Percentiles rank a stretch among this genome's conserved stretches.
Conservation (phyloP, 2,329 filamentous ascomycete genomes). For the Pseudocercospora eumusae region DNA sequence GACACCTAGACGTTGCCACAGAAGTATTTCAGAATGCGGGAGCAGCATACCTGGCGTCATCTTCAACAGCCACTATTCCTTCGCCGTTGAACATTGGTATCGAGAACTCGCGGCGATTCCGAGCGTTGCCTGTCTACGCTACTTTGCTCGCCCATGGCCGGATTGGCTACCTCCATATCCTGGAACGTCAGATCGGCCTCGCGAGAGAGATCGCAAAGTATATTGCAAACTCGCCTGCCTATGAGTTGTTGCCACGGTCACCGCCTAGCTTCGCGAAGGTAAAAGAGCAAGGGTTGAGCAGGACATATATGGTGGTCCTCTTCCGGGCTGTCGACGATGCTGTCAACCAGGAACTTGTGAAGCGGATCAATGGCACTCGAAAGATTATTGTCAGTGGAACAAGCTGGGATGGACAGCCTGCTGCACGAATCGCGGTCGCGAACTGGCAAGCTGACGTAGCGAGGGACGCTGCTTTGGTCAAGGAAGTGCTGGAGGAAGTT, state of each 20-base stretch:
- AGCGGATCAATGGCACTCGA: constrained; percentile 70
- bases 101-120: constrained; percentile 88
- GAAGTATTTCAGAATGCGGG: constrained; percentile 79
- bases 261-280: constrained; percentile 37
- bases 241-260: constrained; percentile 63
- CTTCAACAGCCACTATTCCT: constrained; percentile 54
- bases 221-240: constrained; percentile 62
- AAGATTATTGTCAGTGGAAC: constrained; percentile 84
- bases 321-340: constrained; percentile 69
- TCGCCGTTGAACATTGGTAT: constrained; percentile 84
- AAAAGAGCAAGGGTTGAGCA: constrained; percentile 48
- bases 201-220: constrained; percentile 67
- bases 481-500: constrained; percentile 55
- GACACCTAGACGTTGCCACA: constrained; percentile 59
- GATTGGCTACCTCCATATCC: constrained; percentile 66
- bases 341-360: constrained; percentile 67
- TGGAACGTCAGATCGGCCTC: constrained; percentile 71
- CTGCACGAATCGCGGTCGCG: constrained; percentile 79
- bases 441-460: constrained; percentile 77
- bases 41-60: constrained; percentile 70
- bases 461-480: constrained; percentile 67
- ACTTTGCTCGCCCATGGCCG: constrained; percentile 73
- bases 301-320: constrained; percentile 70
- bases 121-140: constrained; percentile 86
- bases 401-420: constrained; percentile 70